Percentiles rank a stretch among this genome's conserved stretches.
Evolutionary conservation across 2,329 filamentous ascomycete species (phyloP).

Genomic region (Teratosphaeria nubilosa): DNA sequence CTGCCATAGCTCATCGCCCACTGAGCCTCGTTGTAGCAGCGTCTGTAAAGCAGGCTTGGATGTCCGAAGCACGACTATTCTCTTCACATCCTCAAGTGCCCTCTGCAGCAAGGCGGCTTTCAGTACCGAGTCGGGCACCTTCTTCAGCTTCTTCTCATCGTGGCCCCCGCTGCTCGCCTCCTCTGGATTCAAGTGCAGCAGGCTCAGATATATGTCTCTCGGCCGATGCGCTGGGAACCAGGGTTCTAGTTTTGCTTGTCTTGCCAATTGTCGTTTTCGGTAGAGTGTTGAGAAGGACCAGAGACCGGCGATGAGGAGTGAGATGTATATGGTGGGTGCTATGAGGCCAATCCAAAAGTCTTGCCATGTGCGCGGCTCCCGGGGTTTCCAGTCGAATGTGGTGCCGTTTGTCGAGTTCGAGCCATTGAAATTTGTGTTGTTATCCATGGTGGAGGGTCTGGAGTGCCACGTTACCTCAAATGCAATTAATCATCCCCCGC

Average conservation of each 20-base stretch:
- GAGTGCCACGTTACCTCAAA: not conserved
- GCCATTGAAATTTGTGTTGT: constrained; percentile 24
- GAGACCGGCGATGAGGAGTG: constrained; percentile 76
- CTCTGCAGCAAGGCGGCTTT: constrained; percentile 81
- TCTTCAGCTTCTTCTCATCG: constrained; percentile 52
- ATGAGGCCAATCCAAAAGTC: constrained; percentile 65
- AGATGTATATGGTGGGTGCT: constrained; percentile 81
- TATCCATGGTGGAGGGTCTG: not conserved
- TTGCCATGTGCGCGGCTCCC: constrained; percentile 9
- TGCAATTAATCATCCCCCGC: not conserved
- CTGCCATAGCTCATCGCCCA: constrained; percentile 94
- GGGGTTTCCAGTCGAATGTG: constrained; percentile 12
- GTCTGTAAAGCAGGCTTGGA: constrained; percentile 80
- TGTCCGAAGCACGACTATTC: constrained; percentile 78
- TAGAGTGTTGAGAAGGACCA: constrained; percentile 89
- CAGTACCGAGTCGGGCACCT: constrained; percentile 72
- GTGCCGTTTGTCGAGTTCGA: constrained; percentile 18
- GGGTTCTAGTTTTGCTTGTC: constrained; percentile 75
- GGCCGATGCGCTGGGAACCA: constrained; percentile 91
- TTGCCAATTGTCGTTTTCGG: constrained; percentile 73
- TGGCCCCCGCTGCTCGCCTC: constrained; percentile 29
- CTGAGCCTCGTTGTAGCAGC: constrained; percentile 78
- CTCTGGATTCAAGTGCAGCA: constrained; percentile 66
- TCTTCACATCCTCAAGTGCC: constrained; percentile 84
- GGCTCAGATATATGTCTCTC: constrained; percentile 87